Base-by-base conservation (phyloP, 1,139 yeast genomes). In the Taphrina confusa region DNA sequence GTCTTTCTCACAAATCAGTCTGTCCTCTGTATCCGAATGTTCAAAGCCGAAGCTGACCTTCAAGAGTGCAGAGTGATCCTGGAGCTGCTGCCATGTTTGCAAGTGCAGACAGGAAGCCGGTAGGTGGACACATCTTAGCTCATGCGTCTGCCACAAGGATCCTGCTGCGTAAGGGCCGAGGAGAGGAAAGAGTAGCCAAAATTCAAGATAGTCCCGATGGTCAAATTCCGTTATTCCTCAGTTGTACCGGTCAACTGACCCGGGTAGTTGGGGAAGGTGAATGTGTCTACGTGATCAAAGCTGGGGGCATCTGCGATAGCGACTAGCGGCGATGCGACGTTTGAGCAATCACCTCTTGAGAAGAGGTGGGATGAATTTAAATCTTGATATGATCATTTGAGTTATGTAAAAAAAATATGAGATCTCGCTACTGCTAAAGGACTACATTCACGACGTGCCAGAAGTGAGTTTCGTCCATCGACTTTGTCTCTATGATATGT, bases 81-180 rank as follows among this genome's bases (percentile, higher is more conserved):
- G 86, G 86, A 47, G 86, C 85, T 0, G 80, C 84, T 59, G 81
- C 84, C 1, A 70, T 82, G 60, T 82, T 82, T 73, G 85, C 85
- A 0, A 75, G 83, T 34, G 84, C 83, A 16, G 86, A 82, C 70
- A 75, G 85, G 63, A 82, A 82, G 67, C 86, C 86, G 0, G 80
- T 82, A 62, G 86, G 85, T 27, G 86, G 85, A 0, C 86, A 82
- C 69, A 82, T 82, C 36, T 70, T 82, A 60, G 68, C 67, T n/a
- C 57, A 66, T 46, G 57, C 60, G 11, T 80, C 84, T 14, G 85
- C 85, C 2, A 82, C 86, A 1, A 75, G 85, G 67, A 75, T 82
- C 27, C 69, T 82, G 39, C 70, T 82, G 50, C 68, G 84, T 66
- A 82, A 82, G 65, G 85, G 86, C 12, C 76, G 85, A 65, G 85